These are phyloP conservation scores for Pseudofabraea citricarpa DNA, from an alignment of 2,329 filamentous ascomycete genomes.

Conservation along the genomic window DNA sequence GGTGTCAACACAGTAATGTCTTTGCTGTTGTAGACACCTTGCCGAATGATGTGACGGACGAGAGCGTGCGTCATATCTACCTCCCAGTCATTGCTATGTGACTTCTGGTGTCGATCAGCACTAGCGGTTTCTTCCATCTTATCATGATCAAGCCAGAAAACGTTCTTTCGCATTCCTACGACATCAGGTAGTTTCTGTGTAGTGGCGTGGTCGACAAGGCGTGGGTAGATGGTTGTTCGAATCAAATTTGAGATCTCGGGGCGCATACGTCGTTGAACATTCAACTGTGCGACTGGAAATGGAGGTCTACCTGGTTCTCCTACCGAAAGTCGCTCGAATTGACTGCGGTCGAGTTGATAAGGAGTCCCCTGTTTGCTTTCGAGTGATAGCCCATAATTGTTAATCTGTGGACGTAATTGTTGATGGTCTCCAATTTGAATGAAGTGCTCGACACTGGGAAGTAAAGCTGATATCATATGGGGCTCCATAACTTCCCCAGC, in stretches of 20 bases:
- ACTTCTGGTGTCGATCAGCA: conserved; percentile 10
- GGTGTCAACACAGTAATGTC: conserved; percentile 71
- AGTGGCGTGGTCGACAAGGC: conserved; percentile 15
- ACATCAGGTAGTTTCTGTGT: conserved; percentile 16
- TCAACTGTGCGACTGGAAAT: conserved; percentile 20
- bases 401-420: conserved; percentile 33
- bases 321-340: conserved; percentile 22
- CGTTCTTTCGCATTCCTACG: conserved; percentile 21
- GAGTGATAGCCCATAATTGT: conserved; percentile 21
- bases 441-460: conserved; percentile 32
- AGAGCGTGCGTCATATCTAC: conserved; percentile 58
- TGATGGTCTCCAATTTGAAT: conserved; percentile 40
- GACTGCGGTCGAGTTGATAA: conserved; percentile 22
- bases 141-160: conserved; percentile 23
- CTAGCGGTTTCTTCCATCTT: conserved; percentile 14
- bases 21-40: conserved; percentile 51
- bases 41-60: conserved; percentile 59
- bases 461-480: conserved; percentile 34
- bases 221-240: conserved; percentile 17
- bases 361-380: conserved; percentile 20
- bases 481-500: conserved; percentile 38
- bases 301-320: conserved; percentile 9
- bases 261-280: conserved; percentile 24
- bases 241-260: conserved; percentile 23
- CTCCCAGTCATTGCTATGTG: conserved; percentile 49